Base-by-base conservation (phyloP, 805 yeast species). In the Ogataea henricii region DNA sequence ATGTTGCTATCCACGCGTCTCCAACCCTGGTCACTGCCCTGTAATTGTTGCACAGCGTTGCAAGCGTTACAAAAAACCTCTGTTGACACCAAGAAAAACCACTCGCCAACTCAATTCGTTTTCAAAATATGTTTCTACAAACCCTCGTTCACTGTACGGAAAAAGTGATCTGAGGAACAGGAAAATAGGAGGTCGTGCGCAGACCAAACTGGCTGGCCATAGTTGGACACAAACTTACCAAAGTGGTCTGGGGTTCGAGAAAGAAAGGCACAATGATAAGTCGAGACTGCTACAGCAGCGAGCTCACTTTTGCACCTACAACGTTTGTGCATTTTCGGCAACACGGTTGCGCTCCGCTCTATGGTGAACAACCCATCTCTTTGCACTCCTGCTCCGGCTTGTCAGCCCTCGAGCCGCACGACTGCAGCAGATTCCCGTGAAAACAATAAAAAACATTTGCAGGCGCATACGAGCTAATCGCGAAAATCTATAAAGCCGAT, bases 161-260 rank as follows among this genome's bases (percentile, higher is more conserved):
- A 49, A 49, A 49, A 49, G 44, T 49, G 45, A 45, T 45, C 34
- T 30, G 45, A 38, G 30, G 32, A 45, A 43, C 35, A 27, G 49
- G 41, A 48, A 48, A 45, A 30, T 25, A 22, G 29, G 17, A 12
- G 47, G 51, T 48, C 51, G 51, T 48, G 51, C 17, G 23, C 30
- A 13, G 13, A 16, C 14, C 21, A 36, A 29, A 43, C 12, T 30
- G 4, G n/a, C 16, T n/a, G 34, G n/a, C 16, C 18, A 17, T 30
- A n/a, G 34, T 30, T 30, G 17, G 17, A 17, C 34, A 4, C 18
- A 30, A 30, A 9, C 6, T 30, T 16, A n/a, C n/a, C n/a, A n/a
- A n/a, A n/a, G n/a, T n/a, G n/a, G n/a, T n/a, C n/a, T n/a, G n/a
- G n/a, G n/a, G n/a, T n/a, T n/a, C n/a, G n/a, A n/a, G n/a, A n/a